Evolutionary conservation across 495 filamentous ascomycete species (phyloP).

Genomic region (Rhizodiscina lignyota): DNA sequence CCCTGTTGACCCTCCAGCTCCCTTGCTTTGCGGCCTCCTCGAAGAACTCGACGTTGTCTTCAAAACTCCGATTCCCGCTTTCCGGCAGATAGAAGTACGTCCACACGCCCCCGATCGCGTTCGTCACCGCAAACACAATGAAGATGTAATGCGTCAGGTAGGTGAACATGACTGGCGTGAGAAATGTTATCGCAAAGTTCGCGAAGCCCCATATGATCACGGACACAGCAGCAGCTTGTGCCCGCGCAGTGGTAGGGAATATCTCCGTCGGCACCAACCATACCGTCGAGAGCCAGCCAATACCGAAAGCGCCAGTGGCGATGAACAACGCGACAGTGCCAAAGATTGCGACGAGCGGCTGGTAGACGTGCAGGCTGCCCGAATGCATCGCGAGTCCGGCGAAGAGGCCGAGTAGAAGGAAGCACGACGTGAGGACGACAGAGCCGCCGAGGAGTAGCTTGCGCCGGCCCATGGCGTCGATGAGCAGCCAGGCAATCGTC

Average conservation of each 20-base stretch:
- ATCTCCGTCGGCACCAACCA: conserved; percentile 46
- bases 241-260: conserved; percentile 34
- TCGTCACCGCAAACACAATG: conserved; percentile 34
- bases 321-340: conserved; percentile 30
- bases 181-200: conserved; percentile 36
- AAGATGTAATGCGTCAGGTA: conserved; percentile 38
- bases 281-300: conserved; percentile 36
- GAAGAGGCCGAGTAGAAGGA: conserved; percentile 28
- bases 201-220: conserved; percentile 41
- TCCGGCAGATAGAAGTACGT: conserved; percentile 35
- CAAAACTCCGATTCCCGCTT: conserved; percentile 34
- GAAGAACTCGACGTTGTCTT: conserved; percentile 41
- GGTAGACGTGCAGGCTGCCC: conserved; percentile 15
- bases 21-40: conserved; percentile 25
- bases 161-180: conserved; percentile 40
- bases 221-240: conserved; percentile 33
- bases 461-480: conserved; percentile 36
- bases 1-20: conserved; percentile 31
- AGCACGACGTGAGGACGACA: conserved; percentile 25
- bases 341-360: conserved; percentile 23
- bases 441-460: conserved; percentile 32
- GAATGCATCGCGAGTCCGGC: conserved; percentile 24
- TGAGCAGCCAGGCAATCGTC: conserved; percentile 33
- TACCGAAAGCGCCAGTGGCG: conserved; percentile 38
- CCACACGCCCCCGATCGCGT: conserved; percentile 33